A percentile compares a stretch with the other conserved stretches of the same genome.
These are phyloP conservation scores for Lycium ferocissimum DNA, from an alignment of 257 asterid species.

Conservation along the genomic window DNA sequence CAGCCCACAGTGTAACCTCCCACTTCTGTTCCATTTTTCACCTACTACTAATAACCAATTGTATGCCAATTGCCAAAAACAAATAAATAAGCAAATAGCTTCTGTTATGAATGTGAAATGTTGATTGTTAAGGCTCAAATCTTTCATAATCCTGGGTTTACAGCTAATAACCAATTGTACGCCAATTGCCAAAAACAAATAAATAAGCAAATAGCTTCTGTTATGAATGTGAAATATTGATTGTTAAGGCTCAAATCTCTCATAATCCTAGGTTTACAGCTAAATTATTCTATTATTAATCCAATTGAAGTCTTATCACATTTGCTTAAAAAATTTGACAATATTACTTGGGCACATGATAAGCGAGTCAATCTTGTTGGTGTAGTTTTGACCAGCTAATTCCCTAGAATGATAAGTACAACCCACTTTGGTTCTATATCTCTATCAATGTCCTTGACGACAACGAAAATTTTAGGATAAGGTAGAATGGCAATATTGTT, in stretches of 20 bases:
- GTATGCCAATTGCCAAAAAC: background rate
- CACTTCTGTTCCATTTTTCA: background rate
- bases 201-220: background rate
- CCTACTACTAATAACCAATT: background rate
- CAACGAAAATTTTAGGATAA: slow-evolving; percentile 8
- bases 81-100: background rate
- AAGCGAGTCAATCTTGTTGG: background rate
- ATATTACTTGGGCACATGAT: background rate
- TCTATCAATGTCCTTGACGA: background rate
- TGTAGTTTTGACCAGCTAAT: background rate
- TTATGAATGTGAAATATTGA: background rate
- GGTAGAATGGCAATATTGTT: background rate
- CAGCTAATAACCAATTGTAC: background rate
- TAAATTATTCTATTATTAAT: background rate
- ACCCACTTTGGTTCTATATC: background rate
- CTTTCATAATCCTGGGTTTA: background rate
- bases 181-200: background rate
- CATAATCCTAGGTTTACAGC: background rate
- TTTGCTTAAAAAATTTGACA: background rate
- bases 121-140: slow-evolving; percentile 7
- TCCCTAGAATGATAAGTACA: background rate
- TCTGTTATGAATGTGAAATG: background rate
- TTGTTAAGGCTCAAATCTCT: background rate
- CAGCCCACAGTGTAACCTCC: background rate
- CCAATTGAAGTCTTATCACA: background rate